phyloP scores from a whole-genome alignment of 257 asterid genomes.

The Solanum bulbocastanum region DNA sequence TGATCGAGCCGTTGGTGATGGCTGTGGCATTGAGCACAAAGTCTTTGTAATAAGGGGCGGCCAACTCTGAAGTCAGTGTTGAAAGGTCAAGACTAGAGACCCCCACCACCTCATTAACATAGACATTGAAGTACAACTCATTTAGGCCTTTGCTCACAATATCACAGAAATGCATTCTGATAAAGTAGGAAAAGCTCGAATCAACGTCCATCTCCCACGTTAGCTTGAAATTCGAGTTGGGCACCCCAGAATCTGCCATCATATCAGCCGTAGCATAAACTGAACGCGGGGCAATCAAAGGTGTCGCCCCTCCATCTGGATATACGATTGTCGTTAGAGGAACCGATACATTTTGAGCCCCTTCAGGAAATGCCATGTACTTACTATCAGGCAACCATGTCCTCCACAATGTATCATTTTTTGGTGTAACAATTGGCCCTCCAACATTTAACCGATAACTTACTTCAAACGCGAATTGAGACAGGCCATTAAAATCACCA shows the following conservation, averaged over 20 bases:
- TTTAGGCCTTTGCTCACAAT: slow-evolving; percentile 57
- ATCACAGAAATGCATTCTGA: slow-evolving; percentile 82
- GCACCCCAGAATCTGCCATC: slow-evolving; percentile 63
- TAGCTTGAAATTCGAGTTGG: slow-evolving; percentile 61
- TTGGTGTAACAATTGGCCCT: slow-evolving; percentile 62
- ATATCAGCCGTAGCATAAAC: slow-evolving; percentile 67
- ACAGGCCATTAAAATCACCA: slow-evolving; percentile 40
- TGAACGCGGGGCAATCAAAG: slow-evolving; percentile 53
- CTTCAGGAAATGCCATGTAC: slow-evolving; percentile 46
- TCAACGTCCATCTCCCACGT: slow-evolving; percentile 76
- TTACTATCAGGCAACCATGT: slow-evolving; percentile 52
- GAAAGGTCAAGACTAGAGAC: slow-evolving; percentile 71
- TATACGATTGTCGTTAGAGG: slow-evolving; percentile 37
- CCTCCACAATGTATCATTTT: slow-evolving; percentile 59
- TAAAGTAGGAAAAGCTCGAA: slow-evolving; percentile 63
- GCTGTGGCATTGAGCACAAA: slow-evolving; percentile 58
- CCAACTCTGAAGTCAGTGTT: slow-evolving; percentile 53
- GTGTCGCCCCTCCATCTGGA: slow-evolving; percentile 57
- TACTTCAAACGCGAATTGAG: slow-evolving; percentile 39
- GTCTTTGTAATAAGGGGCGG: slow-evolving; percentile 66
- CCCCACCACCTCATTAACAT: slow-evolving; percentile 43
- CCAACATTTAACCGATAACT: slow-evolving; percentile 63
- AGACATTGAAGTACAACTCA: slow-evolving; percentile 85
- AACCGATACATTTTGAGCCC: slow-evolving; percentile 41
- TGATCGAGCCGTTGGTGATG: slow-evolving; percentile 37